A percentile compares a stretch with the other conserved stretches of the same genome.
phyloP scores from a whole-genome alignment of 208 protist species.

The Wallacemonas sp. region DNA sequence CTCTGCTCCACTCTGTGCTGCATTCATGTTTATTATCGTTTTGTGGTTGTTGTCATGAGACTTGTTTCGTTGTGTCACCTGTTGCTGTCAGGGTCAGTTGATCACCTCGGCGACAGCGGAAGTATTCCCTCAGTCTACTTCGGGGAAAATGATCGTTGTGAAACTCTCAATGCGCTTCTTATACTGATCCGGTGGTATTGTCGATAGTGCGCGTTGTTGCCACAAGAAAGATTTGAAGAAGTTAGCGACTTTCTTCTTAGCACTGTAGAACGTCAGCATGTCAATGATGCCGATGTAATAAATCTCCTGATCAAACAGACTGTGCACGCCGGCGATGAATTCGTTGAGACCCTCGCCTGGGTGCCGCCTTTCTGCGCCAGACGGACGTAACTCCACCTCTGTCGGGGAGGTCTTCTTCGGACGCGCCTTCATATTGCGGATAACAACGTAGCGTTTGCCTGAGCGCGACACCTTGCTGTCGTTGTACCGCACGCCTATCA shows the following conservation, averaged over 20 bases:
- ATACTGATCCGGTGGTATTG: constrained; percentile 71
- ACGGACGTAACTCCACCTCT: constrained; percentile 21
- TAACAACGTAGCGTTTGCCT: constrained; percentile 31
- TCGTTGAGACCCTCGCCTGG: constrained; percentile 19
- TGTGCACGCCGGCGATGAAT: constrained; percentile 56
- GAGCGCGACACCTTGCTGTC: constrained; percentile 45
- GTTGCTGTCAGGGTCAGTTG: too few species aligned
- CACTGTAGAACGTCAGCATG: constrained; percentile 76
- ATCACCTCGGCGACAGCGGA: too few species aligned
- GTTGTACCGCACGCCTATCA: constrained; percentile 82
- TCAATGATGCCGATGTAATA: constrained; percentile 92
- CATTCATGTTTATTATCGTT: too few species aligned
- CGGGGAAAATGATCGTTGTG: constrained; percentile 71
- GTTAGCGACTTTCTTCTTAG: constrained; percentile 84
- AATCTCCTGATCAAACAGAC: constrained; percentile 68
- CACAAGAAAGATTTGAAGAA: constrained; percentile 89
- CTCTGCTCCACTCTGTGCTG: too few species aligned
- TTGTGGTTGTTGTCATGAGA: too few species aligned
- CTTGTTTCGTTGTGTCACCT: not conserved
- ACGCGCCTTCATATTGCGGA: constrained; percentile 48
- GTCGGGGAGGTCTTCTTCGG: not conserved
- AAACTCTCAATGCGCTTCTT: constrained; percentile 56
- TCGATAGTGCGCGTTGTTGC: constrained; percentile 69
- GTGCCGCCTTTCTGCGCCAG: not conserved
- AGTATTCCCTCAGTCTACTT: constrained; percentile 19